A percentile compares a stretch with the other conserved stretches of the same genome.
Evolutionary conservation across 768 basidiomycete genomes (phyloP).

Genomic region (Hericium erinaceus): DNA sequence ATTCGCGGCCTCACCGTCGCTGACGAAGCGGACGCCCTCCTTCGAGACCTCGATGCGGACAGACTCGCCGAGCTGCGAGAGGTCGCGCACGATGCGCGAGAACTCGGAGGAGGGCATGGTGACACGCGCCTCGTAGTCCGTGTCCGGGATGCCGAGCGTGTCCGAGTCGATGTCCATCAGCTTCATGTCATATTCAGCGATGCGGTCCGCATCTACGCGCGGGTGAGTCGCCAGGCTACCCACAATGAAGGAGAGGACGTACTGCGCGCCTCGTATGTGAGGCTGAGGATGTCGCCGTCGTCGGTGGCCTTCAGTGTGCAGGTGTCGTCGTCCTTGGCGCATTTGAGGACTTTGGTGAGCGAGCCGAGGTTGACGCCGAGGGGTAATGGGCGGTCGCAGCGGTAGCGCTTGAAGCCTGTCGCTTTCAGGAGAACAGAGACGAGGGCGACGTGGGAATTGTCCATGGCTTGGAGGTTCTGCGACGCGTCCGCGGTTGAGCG

Average conservation of each 20-base stretch:
- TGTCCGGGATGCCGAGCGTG: constrained; percentile 91
- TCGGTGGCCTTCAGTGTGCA: constrained; percentile 88
- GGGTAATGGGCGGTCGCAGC: constrained; percentile 93
- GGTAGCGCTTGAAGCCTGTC: constrained; percentile 75
- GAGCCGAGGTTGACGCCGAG: constrained; percentile 81
- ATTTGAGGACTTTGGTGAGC: constrained; percentile 92
- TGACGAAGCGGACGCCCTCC: constrained; percentile 88
- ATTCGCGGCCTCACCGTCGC: constrained; percentile 92
- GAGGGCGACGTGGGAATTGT: constrained; percentile 98
- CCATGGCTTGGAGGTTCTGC: constrained; percentile 92
- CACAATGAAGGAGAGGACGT: constrained; percentile 20
- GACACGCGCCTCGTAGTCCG: constrained; percentile 91
- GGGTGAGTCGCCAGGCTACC: background rate
- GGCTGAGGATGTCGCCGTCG: constrained; percentile 78
- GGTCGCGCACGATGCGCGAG: constrained; percentile 84
- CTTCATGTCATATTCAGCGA: constrained; percentile 98
- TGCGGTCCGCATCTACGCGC: constrained; percentile 71
- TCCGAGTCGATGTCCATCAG: constrained; percentile 99
- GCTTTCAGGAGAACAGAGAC: constrained; percentile 79
- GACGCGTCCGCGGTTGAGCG: background rate
- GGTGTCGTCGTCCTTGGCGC: constrained; percentile 92
- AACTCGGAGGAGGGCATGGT: constrained; percentile 85
- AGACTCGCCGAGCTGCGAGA: constrained; percentile 83
- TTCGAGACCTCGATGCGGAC: constrained; percentile 95
- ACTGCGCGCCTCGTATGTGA: constrained; percentile 90